Evolutionary conservation across 495 filamentous ascomycete species (phyloP).

Genomic region (Penicillium soppii): DNA sequence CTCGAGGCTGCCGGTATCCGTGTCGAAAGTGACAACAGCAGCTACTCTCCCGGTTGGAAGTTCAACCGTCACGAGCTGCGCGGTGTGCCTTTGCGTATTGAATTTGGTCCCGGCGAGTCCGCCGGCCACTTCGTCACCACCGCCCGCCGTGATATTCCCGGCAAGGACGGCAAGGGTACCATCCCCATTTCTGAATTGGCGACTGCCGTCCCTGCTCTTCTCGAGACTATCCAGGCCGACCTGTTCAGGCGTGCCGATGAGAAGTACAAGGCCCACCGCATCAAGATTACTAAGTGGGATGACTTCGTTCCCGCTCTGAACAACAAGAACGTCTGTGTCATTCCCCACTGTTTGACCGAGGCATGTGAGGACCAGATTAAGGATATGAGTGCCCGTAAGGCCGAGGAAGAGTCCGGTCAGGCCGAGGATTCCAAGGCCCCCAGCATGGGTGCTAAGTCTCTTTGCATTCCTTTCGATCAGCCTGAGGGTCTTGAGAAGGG

Average conservation of each 20-base stretch:
- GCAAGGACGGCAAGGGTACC: slow-evolving; percentile 66
- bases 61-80: slow-evolving; percentile 98
- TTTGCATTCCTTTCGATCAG: slow-evolving; percentile 98
- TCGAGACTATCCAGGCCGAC: slow-evolving; percentile 85
- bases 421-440: slow-evolving; percentile 79
- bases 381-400: slow-evolving; percentile 74
- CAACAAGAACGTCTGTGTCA: slow-evolving; percentile 84
- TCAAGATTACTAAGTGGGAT: slow-evolving; percentile 80
- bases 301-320: slow-evolving; percentile 86
- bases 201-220: slow-evolving; percentile 68
- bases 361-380: slow-evolving; percentile 94
- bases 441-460: slow-evolving; percentile 93
- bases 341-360: slow-evolving; percentile 78
- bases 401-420: slow-evolving; percentile 61
- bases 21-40: slow-evolving; percentile 71
- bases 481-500: slow-evolving; percentile 74
- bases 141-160: slow-evolving; percentile 77
- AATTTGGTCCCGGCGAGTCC: slow-evolving; percentile 92
- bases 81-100: slow-evolving; percentile 88
- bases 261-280: slow-evolving; percentile 73
- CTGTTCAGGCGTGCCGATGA: slow-evolving; percentile 81
- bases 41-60: slow-evolving; percentile 91
- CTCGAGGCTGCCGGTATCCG: slow-evolving; percentile 68
- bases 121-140: slow-evolving; percentile 79
- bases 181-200: slow-evolving; percentile 71